These are phyloP conservation scores for Theobroma cacao DNA, from an alignment of 345 rosid species.

Conservation along the genomic window DNA sequence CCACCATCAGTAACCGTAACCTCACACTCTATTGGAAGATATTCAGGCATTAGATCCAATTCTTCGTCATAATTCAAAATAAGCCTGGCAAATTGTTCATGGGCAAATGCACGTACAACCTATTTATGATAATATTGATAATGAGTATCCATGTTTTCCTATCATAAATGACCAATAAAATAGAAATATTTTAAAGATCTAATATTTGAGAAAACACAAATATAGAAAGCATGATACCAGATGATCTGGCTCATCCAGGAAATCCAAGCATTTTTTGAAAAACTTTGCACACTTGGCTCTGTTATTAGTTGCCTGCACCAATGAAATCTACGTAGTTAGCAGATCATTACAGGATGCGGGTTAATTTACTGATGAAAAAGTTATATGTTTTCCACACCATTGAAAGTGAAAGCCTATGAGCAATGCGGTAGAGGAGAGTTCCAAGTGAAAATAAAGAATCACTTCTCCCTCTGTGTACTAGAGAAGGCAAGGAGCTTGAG, in stretches of 20 bases:
- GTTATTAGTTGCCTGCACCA: slow-evolving; percentile 60
- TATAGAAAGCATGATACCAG: slow-evolving; percentile 46
- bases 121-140: slow-evolving; percentile 28
- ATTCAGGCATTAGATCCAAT: slow-evolving; percentile 56
- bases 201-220: neutral
- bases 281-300: slow-evolving; percentile 79
- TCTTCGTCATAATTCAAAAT: slow-evolving; percentile 69
- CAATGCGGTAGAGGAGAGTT: slow-evolving; percentile 87
- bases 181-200: neutral
- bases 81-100: slow-evolving; percentile 93
- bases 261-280: slow-evolving; percentile 75
- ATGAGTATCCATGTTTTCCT: slow-evolving; percentile 12
- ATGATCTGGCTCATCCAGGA: slow-evolving; percentile 80
- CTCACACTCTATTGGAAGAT: slow-evolving; percentile 53
- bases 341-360: slow-evolving; percentile 12
- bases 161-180: neutral
- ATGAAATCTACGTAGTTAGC: slow-evolving; percentile 16
- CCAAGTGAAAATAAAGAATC: slow-evolving; percentile 82
- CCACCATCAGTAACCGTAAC: slow-evolving; percentile 48
- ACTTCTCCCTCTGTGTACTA: slow-evolving; percentile 57
- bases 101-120: slow-evolving; percentile 95
- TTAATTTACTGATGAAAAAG: neutral
- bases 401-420: slow-evolving; percentile 87
- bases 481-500: slow-evolving; percentile 57
- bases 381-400: slow-evolving; percentile 46